Conservation (phyloP, 306 rosid species). For the Vigna radiata region DNA sequence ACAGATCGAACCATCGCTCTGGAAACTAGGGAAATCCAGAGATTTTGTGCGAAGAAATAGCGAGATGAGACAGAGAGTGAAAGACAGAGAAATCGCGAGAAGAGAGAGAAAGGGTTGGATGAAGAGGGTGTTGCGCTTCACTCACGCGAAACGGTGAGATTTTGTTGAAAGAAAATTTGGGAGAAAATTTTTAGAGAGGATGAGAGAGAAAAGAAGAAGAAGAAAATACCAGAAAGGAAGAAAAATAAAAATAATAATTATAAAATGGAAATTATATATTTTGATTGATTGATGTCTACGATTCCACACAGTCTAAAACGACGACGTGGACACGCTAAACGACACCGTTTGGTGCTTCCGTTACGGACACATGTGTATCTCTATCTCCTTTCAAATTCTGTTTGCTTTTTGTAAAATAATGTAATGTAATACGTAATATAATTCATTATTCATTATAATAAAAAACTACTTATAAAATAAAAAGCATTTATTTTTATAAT, state of each 20-base stretch:
- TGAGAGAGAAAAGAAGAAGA: not conserved
- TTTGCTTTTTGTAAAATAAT: too few species aligned
- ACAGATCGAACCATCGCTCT: constrained; percentile 61
- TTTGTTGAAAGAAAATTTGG: constrained; percentile 39
- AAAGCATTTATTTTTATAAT: too few species aligned
- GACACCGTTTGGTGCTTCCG: constrained; percentile 56
- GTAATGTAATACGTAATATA: too few species aligned
- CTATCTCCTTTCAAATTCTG: not conserved
- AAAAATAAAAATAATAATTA: not conserved
- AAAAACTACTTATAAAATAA: too few species aligned
- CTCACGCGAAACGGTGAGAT: constrained; percentile 55
- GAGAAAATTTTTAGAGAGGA: not conserved
- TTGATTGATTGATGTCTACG: constrained; percentile 46
- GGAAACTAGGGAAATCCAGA: constrained; percentile 62
- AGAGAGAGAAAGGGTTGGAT: constrained; percentile 29
- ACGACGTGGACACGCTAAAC: too few species aligned
- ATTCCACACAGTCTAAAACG: not conserved
- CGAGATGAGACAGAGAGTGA: constrained; percentile 53
- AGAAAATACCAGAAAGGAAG: not conserved
- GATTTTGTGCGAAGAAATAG: constrained; percentile 68
- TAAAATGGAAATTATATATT: not conserved
- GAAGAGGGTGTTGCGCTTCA: constrained; percentile 43
- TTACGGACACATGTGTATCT: constrained; percentile 36
- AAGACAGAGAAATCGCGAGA: constrained; percentile 19
- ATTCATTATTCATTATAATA: too few species aligned